Base-by-base conservation (phyloP, 116 monocot genomes). In the Papilionanthe hybrid region DNA sequence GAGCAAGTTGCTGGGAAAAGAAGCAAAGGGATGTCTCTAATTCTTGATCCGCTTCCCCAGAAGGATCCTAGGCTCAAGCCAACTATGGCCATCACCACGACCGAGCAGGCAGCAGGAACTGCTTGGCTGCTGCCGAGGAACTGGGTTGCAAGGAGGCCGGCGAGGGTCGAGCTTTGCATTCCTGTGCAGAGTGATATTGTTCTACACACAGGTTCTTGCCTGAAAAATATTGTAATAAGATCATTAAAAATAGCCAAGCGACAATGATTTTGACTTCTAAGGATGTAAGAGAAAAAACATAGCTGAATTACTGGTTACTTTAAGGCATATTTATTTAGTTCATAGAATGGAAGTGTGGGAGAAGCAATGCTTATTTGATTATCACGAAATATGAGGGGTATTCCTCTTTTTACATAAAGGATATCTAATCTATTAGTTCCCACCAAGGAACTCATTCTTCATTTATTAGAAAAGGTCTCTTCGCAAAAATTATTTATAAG, bases 161-260 rank as follows among this genome's bases (percentile, higher is more conserved):
- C 97, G 2, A 97, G 87, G 27, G 97, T 97, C 28, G 97, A 97
- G 79, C 97, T 97, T 83, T 97, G 97, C 97, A 97, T 97, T 22
- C 97, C 94, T 2, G 97, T 97, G 75, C 97, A 97, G 22, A 96
- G 65, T 17, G 96, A 94, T 79, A 96, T 92, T 17, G 94, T 94
- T 74, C 91, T 89, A 65, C 89, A 85, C 15, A 78, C 89, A 9
- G 77, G 71, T 81, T 96, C 96, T 17, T 96, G 88, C 91, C 96
- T 96, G 81, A 71, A 0, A 20, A 72, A 25, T 28, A 56, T 68
- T 41, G 4, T 69, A 30, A 13, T 17, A 37, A 22, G 37, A 69
- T 37, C 69, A 37, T 12, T 3, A 69, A 13, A 11, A 68, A 28
- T 69, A 18, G 19, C 37, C 9, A 37, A 27, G 58, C 5, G 58